Percentiles rank a stretch among this genome's conserved stretches.
These are phyloP conservation scores for Pinus tabuliformis DNA, from an alignment of 75 land plant species.

Conservation along the genomic window DNA sequence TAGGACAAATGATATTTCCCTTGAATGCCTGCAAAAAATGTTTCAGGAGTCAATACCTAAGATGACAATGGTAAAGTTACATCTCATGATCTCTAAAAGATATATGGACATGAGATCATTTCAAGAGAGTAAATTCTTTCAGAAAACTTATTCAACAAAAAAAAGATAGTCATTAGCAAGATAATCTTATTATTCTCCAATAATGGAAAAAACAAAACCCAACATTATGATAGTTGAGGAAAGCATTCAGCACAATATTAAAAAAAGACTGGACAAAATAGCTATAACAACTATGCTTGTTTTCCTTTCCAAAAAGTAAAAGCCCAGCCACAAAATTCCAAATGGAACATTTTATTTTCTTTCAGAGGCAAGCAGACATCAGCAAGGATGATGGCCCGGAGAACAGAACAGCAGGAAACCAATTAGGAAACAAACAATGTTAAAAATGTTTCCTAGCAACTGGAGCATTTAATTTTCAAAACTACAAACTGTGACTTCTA, in stretches of 20 bases:
- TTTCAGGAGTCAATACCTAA: background rate
- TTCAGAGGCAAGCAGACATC: background rate
- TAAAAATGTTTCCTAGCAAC: too few species aligned
- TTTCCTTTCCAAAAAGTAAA: background rate
- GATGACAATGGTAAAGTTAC: background rate
- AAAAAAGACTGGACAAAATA: background rate
- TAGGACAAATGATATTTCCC: slow-evolving; percentile 97
- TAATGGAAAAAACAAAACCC: background rate
- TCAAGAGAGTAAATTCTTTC: background rate
- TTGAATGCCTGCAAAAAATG: slow-evolving; percentile 68
- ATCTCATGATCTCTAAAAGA: background rate
- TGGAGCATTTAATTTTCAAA: background rate
- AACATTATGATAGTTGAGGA: background rate
- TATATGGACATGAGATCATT: background rate
- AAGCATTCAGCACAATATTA: background rate
- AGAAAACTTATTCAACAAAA: background rate
- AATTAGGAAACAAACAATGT: background rate
- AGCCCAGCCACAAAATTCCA: background rate
- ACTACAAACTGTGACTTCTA: background rate
- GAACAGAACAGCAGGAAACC: too few species aligned
- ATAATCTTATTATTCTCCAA: background rate
- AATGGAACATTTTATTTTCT: background rate
- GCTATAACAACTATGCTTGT: background rate
- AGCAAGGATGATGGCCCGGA: background rate
- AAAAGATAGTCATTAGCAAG: background rate